phyloP scores from a whole-genome alignment of 225 moss, liverwort and hornwort species.

The Lunularia cruciata region DNA sequence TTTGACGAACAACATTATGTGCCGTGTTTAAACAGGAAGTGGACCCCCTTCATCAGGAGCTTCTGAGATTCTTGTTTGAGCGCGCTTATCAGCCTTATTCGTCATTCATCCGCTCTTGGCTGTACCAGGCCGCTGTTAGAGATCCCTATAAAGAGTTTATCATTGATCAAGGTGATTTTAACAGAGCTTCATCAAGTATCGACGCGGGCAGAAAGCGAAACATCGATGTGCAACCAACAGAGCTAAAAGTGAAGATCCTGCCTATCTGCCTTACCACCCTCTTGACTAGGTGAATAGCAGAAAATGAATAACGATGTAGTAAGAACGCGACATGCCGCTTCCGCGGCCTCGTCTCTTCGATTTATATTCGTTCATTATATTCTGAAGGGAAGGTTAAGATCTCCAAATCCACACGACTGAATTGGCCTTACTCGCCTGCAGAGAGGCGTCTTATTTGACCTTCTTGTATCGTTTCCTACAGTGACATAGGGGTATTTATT shows the following conservation, averaged over 20 bases:
- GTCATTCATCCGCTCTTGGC: slow-evolving; percentile 83
- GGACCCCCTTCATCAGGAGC: slow-evolving; percentile 73
- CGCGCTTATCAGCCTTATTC: slow-evolving; percentile 88
- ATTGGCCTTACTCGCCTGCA: too few relatives aligned
- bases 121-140: slow-evolving; percentile 82
- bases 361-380: too few relatives aligned
- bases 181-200: slow-evolving; percentile 19
- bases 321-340: too few relatives aligned
- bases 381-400: too few relatives aligned
- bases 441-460: too few relatives aligned
- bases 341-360: too few relatives aligned
- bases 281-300: too few relatives aligned
- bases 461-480: too few relatives aligned
- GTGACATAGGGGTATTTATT: too few relatives aligned
- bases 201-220: slow-evolving; percentile 12
- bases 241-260: slow-evolving; percentile 49
- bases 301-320: too few relatives aligned
- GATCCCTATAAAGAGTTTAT: slow-evolving; percentile 89
- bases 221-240: slow-evolving; percentile 18
- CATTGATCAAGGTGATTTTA: slow-evolving; percentile 58
- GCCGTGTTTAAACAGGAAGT: slow-evolving; percentile 53
- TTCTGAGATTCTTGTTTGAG: slow-evolving; percentile 85
- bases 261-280: neutral
- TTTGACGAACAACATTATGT: neutral
- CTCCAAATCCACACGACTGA: too few relatives aligned